Conservation (phyloP, 345 rosid genomes). For the Moringa oleifera region DNA sequence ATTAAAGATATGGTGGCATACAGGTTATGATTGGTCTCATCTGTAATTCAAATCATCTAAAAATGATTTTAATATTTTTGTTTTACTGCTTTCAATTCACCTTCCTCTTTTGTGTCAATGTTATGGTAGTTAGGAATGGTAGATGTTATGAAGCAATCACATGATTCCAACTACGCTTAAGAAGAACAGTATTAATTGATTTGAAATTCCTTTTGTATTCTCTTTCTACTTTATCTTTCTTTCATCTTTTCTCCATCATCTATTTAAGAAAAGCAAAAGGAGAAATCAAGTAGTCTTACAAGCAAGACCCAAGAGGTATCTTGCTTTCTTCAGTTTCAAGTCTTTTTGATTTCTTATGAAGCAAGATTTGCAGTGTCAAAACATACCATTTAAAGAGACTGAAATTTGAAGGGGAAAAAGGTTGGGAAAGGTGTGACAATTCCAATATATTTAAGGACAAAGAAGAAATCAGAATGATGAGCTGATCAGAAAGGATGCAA, state of each 20-base stretch:
- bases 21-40: too few relatives aligned
- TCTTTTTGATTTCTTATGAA: slow-evolving; percentile 16
- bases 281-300: slow-evolving; percentile 6
- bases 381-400: not conserved
- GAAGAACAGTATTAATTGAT: slow-evolving; percentile 11
- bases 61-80: too few relatives aligned
- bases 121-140: too few relatives aligned
- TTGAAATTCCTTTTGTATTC: slow-evolving; percentile 17
- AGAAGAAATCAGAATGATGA: slow-evolving; percentile 18
- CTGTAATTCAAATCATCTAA: too few relatives aligned
- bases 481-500: slow-evolving; percentile 9
- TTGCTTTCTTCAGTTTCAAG: slow-evolving; percentile 22
- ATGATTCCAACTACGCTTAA: too few relatives aligned
- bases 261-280: too few relatives aligned
- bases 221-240: slow-evolving; percentile 11
- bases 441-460: slow-evolving; percentile 8
- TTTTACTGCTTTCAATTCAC: too few relatives aligned
- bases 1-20: too few relatives aligned
- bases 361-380: slow-evolving; percentile 9
- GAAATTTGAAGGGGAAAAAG: not conserved
- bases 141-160: too few relatives aligned
- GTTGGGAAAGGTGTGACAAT: slow-evolving; percentile 1
- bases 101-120: too few relatives aligned
- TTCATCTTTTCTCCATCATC: slow-evolving; percentile 2
- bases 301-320: slow-evolving; percentile 12